These are phyloP conservation scores for Starmera amethionina DNA, from an alignment of 805 yeast species.

Conservation along the genomic window DNA sequence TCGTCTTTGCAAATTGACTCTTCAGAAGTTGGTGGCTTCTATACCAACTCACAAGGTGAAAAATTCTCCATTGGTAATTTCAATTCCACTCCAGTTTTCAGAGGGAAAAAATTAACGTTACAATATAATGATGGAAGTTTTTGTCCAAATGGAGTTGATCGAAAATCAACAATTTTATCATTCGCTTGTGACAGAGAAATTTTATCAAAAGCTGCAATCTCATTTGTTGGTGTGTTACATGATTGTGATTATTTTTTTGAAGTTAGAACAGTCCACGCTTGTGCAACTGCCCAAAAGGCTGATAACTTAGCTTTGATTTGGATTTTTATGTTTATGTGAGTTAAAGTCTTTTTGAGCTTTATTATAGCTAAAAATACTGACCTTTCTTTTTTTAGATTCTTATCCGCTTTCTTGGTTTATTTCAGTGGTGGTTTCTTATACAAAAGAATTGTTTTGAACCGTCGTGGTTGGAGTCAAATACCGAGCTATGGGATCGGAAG, in stretches of 20 bases:
- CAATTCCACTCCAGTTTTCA: slow-evolving; percentile 49
- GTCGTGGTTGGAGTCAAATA: slow-evolving; percentile 26
- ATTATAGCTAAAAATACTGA: slow-evolving; percentile 1
- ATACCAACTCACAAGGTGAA: slow-evolving; percentile 33
- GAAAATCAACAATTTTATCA: slow-evolving; percentile 56
- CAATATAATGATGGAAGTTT: slow-evolving; percentile 62
- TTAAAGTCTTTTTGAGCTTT: slow-evolving; percentile 22
- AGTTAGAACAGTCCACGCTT: slow-evolving; percentile 75
- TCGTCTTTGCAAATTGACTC: slow-evolving; percentile 19
- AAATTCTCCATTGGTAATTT: slow-evolving; percentile 52
- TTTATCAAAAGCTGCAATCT: slow-evolving; percentile 49
- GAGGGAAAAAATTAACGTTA: slow-evolving; percentile 63
- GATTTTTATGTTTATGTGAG: slow-evolving; percentile 48
- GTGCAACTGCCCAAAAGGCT: slow-evolving; percentile 66
- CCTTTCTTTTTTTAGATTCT: slow-evolving; percentile 8
- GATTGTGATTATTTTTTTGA: slow-evolving; percentile 82
- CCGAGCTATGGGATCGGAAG: slow-evolving; percentile 19
- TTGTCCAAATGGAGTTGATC: slow-evolving; percentile 44
- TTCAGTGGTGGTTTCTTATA: slow-evolving; percentile 32
- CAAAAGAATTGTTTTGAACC: slow-evolving; percentile 24
- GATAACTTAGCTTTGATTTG: slow-evolving; percentile 58
- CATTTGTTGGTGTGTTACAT: slow-evolving; percentile 60
- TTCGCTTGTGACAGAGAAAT: slow-evolving; percentile 77
- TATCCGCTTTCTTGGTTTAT: slow-evolving; percentile 31
- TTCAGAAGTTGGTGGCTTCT: slow-evolving; percentile 47